phyloP scores from a whole-genome alignment of 495 filamentous ascomycete genomes.

The Cercophora samala region DNA sequence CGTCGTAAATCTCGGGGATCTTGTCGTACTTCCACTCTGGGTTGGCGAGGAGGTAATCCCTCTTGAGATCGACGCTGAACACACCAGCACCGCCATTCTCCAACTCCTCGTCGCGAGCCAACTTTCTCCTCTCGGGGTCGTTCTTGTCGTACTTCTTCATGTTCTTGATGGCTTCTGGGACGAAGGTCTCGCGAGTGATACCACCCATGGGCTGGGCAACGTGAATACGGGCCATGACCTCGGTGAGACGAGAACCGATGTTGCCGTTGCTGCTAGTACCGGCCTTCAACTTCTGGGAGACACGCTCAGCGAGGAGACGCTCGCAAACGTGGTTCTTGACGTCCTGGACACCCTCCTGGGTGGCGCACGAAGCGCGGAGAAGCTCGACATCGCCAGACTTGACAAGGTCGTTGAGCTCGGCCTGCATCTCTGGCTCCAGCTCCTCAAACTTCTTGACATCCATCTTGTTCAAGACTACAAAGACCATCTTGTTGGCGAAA shows the following conservation, averaged over 20 bases:
- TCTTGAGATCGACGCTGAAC: conserved; percentile 85
- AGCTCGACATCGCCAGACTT: conserved; percentile 87
- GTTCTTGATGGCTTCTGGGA: conserved; percentile 77
- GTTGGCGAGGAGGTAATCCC: conserved; percentile 78
- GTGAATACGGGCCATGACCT: conserved; percentile 90
- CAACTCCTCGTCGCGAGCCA: conserved; percentile 86
- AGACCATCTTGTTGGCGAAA: conserved; percentile 95
- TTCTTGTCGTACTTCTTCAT: conserved; percentile 85
- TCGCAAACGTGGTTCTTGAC: conserved; percentile 96
- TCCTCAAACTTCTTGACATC: conserved; percentile 86
- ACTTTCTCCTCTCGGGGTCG: conserved; percentile 72
- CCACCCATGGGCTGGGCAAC: conserved; percentile 89
- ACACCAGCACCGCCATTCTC: conserved; percentile 93
- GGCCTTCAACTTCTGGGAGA: conserved; percentile 91
- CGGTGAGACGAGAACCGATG: conserved; percentile 72
- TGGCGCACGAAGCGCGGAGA: conserved; percentile 89
- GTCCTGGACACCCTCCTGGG: conserved; percentile 85
- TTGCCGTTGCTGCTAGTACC: conserved; percentile 71
- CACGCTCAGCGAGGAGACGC: conserved; percentile 83
- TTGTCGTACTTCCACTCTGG: conserved; percentile 94
- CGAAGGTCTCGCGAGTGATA: conserved; percentile 71
- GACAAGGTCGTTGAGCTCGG: conserved; percentile 71
- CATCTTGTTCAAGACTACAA: conserved; percentile 97
- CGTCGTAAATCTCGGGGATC: conserved; percentile 84
- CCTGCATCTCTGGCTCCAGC: conserved; percentile 74